Evolutionary conservation across 495 filamentous ascomycete genomes (phyloP).

Genomic region (Daldinia loculata): DNA sequence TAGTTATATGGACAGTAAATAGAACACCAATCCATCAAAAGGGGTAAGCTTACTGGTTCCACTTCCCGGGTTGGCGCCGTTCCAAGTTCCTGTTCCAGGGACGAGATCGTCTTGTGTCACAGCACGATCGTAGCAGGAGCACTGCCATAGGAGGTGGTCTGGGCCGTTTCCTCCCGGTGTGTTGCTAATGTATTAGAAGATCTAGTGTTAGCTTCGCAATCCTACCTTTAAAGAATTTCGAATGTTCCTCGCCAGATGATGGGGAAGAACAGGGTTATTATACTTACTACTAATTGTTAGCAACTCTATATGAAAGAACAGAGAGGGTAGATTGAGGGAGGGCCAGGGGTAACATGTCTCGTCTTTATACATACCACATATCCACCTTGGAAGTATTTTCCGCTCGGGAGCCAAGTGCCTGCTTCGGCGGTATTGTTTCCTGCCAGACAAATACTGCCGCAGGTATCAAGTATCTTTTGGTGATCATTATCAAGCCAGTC

Average conservation of each 20-base stretch:
- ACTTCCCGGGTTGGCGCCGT: constrained; percentile 37
- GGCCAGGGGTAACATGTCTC: neutral
- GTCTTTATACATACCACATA: constrained; percentile 13
- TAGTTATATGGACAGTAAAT: neutral
- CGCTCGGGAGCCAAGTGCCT: constrained; percentile 35
- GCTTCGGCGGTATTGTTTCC: constrained; percentile 36
- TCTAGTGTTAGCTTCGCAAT: neutral
- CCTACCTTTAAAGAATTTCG: neutral
- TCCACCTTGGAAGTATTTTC: constrained; percentile 32
- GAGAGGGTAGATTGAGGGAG: neutral
- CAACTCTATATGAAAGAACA: neutral
- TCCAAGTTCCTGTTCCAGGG: constrained; percentile 32
- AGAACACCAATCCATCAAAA: neutral
- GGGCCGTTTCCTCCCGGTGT: constrained; percentile 33
- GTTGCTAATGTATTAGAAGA: constrained; percentile 7
- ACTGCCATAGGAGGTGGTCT: constrained; percentile 35
- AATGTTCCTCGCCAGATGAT: neutral
- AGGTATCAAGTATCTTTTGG: constrained; percentile 31
- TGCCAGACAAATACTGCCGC: constrained; percentile 27
- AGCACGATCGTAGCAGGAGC: constrained; percentile 35
- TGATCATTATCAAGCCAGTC: constrained; percentile 40
- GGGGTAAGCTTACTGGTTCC: constrained; percentile 34
- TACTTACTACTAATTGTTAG: neutral
- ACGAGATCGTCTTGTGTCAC: constrained; percentile 29
- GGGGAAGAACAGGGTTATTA: neutral